Evolutionary conservation across 768 basidiomycete species (phyloP).

Genomic region (Termitomyces titanicus): DNA sequence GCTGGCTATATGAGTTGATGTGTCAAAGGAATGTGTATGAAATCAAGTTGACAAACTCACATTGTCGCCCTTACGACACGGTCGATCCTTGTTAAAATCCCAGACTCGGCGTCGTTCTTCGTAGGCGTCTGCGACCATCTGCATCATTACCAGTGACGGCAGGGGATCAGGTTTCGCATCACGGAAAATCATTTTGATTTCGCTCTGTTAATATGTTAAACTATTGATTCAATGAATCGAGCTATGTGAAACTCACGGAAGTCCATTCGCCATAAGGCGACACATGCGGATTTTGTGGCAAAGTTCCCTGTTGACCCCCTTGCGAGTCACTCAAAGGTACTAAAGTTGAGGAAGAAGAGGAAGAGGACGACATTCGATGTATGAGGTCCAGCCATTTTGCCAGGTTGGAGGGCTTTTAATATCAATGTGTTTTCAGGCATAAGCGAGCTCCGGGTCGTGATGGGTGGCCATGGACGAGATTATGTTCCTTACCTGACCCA

Average conservation of each 20-base stretch:
- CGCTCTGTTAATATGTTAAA: neutral
- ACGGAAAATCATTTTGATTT: neutral
- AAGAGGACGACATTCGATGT: neutral
- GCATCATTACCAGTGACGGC: conserved; percentile 11
- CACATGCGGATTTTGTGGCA: neutral
- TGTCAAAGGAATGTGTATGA: too few species aligned
- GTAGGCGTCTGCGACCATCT: conserved; percentile 19
- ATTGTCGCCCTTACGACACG: conserved; percentile 1
- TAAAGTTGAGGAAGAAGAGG: neutral
- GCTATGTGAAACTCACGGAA: neutral
- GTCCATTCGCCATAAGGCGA: conserved; percentile 2
- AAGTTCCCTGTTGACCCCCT: neutral
- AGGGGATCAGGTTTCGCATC: conserved; percentile 5
- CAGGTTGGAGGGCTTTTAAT: too few species aligned
- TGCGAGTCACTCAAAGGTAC: neutral
- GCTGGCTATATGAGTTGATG: conserved; percentile 4
- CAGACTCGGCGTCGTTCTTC: conserved; percentile 13
- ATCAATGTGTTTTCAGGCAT: neutral
- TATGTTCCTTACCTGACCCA: neutral
- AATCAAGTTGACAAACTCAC: conserved; percentile 1
- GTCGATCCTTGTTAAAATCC: conserved; percentile 8
- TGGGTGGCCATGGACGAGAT: neutral
- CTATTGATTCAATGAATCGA: neutral
- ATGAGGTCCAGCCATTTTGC: too few species aligned
- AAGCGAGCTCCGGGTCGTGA: neutral